Conservation (phyloP, 805 yeast genomes). For the Ogataea trehalophila region DNA sequence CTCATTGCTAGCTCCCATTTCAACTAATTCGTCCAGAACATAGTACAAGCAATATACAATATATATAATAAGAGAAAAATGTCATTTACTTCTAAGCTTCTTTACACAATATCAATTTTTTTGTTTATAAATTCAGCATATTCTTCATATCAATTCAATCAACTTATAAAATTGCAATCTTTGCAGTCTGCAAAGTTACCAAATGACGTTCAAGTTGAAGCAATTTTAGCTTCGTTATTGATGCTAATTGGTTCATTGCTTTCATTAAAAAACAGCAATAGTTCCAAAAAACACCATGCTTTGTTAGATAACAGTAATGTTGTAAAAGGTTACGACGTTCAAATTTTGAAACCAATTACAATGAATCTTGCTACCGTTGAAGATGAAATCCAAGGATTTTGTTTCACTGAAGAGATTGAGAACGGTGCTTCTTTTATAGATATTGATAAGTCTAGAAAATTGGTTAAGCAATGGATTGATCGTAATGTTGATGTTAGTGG, state of each 20-base stretch:
- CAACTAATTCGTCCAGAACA: too few relatives aligned
- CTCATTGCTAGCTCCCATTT: too few relatives aligned
- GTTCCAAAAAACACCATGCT: not conserved
- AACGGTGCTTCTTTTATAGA: constrained; percentile 50
- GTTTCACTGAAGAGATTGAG: constrained; percentile 40
- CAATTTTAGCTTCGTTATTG: constrained; percentile 41
- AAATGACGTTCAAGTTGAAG: constrained; percentile 47
- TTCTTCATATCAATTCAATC: constrained; percentile 49
- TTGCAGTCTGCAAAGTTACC: constrained; percentile 28
- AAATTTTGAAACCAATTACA: constrained; percentile 42
- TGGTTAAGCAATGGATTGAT: constrained; percentile 35
- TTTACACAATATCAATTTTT: constrained; percentile 8
- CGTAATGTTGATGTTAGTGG: not conserved
- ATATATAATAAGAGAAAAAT: not conserved
- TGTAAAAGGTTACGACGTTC: constrained; percentile 22
- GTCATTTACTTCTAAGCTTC: not conserved
- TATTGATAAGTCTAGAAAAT: constrained; percentile 39
- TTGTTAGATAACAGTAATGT: constrained; percentile 8
- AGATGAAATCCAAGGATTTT: constrained; percentile 42
- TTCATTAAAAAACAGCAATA: constrained; percentile 24
- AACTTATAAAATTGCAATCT: constrained; percentile 27
- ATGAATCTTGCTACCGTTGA: constrained; percentile 44
- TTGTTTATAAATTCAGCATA: constrained; percentile 45
- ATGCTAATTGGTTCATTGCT: constrained; percentile 36
- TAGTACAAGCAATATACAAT: too few relatives aligned